phyloP scores from a whole-genome alignment of 306 rosid species.

The Gleditsia sinensis region DNA sequence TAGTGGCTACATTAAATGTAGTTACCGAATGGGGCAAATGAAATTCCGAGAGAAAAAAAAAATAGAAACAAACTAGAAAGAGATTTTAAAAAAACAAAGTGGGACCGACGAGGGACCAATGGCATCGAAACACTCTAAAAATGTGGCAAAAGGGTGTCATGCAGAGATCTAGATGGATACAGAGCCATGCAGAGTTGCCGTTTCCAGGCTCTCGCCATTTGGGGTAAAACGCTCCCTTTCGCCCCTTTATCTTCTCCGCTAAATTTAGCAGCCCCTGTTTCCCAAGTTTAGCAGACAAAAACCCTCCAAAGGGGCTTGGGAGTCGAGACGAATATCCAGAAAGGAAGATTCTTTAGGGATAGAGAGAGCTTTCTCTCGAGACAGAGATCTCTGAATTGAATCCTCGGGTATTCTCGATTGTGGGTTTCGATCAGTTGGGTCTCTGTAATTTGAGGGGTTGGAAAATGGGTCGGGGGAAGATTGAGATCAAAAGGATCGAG shows the following conservation, averaged over 20 bases:
- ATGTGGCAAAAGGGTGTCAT: slow-evolving; percentile 82
- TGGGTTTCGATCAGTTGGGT: slow-evolving; percentile 18
- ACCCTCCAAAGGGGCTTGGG: slow-evolving; percentile 23
- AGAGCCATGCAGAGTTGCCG: slow-evolving; percentile 98
- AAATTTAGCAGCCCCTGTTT: slow-evolving; percentile 57
- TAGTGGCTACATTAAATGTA: slow-evolving; percentile 22
- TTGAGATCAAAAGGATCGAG: slow-evolving; percentile 91
- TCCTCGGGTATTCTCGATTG: slow-evolving; percentile 13
- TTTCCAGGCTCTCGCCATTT: slow-evolving; percentile 87
- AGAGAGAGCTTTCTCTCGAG: background rate
- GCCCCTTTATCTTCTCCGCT: slow-evolving; percentile 78
- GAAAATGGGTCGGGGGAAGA: slow-evolving; percentile 92
- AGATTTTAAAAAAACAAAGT: background rate
- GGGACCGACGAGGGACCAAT: slow-evolving; percentile 28
- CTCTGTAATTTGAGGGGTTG: slow-evolving; percentile 11
- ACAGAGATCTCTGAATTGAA: slow-evolving; percentile 30
- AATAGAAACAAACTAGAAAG: background rate
- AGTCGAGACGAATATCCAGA: background rate
- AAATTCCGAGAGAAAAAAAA: background rate
- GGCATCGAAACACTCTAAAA: slow-evolving; percentile 46
- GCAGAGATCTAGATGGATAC: slow-evolving; percentile 76
- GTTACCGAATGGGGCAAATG: slow-evolving; percentile 13
- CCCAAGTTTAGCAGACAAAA: slow-evolving; percentile 45
- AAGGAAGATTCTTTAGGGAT: slow-evolving; percentile 36
- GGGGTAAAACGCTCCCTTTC: slow-evolving; percentile 71